These are phyloP conservation scores for Teunomyces stri DNA, from an alignment of 805 yeast species.

Conservation along the genomic window DNA sequence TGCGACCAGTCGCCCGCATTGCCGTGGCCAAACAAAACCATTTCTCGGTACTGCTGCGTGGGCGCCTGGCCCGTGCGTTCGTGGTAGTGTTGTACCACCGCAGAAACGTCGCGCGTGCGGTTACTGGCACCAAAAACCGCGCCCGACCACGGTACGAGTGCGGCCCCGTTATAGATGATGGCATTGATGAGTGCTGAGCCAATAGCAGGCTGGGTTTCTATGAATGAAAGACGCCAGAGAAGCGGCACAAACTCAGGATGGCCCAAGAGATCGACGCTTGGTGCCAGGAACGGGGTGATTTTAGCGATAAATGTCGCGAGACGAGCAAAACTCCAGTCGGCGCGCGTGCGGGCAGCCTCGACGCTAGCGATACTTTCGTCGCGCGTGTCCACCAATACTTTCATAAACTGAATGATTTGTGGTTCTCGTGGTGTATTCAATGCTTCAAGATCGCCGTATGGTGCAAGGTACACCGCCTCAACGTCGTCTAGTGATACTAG, in stretches of 20 bases:
- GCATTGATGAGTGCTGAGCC: constrained; percentile 26
- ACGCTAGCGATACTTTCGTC: background rate
- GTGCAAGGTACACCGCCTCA: constrained; percentile 23
- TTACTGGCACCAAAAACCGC: constrained; percentile 20
- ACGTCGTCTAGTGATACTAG: constrained; percentile 24
- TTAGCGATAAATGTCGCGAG: constrained; percentile 28
- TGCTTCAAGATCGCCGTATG: constrained; percentile 18
- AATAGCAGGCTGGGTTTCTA: constrained; percentile 11
- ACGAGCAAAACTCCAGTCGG: constrained; percentile 21
- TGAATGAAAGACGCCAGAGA: constrained; percentile 31
- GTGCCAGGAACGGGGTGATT: constrained; percentile 25
- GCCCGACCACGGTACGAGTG: constrained; percentile 2
- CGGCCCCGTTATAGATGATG: constrained; percentile 16
- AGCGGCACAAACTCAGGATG: constrained; percentile 31
- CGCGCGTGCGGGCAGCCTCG: background rate
- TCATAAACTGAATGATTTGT: constrained; percentile 32
- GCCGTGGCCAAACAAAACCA: constrained; percentile 36
- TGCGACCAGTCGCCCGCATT: constrained; percentile 35
- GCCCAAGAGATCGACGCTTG: constrained; percentile 21
- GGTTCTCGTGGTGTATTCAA: constrained; percentile 16
- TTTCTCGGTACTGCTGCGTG: constrained; percentile 27
- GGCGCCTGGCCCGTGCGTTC: constrained; percentile 7
- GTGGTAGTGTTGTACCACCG: constrained; percentile 23
- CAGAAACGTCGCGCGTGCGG: constrained; percentile 28
- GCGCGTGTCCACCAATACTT: constrained; percentile 35